phyloP scores from a whole-genome alignment of 352 stramenopile species.

The Pythium biforme region DNA sequence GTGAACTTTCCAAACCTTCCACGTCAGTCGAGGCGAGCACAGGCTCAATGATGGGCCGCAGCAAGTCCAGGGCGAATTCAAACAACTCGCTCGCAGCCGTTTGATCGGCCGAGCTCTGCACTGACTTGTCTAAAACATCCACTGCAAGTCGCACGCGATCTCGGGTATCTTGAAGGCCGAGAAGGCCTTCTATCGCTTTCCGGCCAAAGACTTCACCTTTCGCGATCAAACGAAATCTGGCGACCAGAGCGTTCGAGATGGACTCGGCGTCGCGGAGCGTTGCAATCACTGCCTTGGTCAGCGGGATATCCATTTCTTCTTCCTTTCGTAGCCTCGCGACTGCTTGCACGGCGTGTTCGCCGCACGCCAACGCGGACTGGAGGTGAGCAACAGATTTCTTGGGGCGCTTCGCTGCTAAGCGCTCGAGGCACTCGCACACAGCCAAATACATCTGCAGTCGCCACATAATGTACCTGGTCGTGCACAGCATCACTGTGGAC shows the following conservation, averaged over 20 bases:
- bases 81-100: slow-evolving; percentile 32
- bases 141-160: slow-evolving; percentile 44
- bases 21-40: slow-evolving; percentile 1
- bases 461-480: slow-evolving; percentile 66
- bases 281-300: slow-evolving; percentile 40
- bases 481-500: slow-evolving; percentile 51
- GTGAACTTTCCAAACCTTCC: neutral
- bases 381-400: slow-evolving; percentile 18
- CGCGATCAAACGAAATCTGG: slow-evolving; percentile 25
- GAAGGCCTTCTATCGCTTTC: slow-evolving; percentile 34
- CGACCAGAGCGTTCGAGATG: slow-evolving; percentile 34
- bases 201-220: slow-evolving; percentile 28
- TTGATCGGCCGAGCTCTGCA: neutral
- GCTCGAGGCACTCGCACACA: slow-evolving; percentile 61
- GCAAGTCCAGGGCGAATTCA: slow-evolving; percentile 37
- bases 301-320: slow-evolving; percentile 69
- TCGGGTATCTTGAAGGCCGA: slow-evolving; percentile 19
- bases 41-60: slow-evolving; percentile 27
- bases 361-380: slow-evolving; percentile 44
- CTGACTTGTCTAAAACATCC: slow-evolving; percentile 37
- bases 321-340: slow-evolving; percentile 62
- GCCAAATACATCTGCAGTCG: slow-evolving; percentile 50
- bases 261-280: slow-evolving; percentile 45
- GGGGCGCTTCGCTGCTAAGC: slow-evolving; percentile 39
- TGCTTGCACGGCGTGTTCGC: slow-evolving; percentile 34